A percentile compares a stretch with the other conserved stretches of the same genome.
Conservation (phyloP, 306 rosid genomes). For the Castanospermum australe region DNA sequence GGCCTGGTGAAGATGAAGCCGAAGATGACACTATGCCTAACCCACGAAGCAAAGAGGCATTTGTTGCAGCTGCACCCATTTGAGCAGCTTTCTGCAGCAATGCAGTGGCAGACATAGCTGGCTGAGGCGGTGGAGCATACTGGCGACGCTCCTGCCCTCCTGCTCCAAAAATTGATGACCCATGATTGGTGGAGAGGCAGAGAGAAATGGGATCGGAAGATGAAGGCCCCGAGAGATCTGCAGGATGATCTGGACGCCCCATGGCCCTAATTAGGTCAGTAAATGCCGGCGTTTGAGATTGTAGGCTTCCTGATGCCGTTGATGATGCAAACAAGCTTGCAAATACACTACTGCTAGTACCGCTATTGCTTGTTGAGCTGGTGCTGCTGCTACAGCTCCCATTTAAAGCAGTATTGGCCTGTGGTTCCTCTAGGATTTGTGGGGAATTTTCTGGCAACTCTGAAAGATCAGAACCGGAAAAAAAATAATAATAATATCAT, state of each 20-base stretch:
- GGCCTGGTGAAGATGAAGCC: slow-evolving; percentile 45
- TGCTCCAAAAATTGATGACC: slow-evolving; percentile 56
- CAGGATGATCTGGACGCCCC: slow-evolving; percentile 43
- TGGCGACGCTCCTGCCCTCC: slow-evolving; percentile 62
- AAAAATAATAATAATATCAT: not conserved
- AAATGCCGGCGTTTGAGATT: slow-evolving; percentile 54
- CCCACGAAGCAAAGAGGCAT: slow-evolving; percentile 67
- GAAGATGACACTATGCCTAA: slow-evolving; percentile 62
- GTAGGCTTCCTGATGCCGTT: slow-evolving; percentile 51
- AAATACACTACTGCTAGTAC: slow-evolving; percentile 55
- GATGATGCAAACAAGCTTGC: slow-evolving; percentile 76
- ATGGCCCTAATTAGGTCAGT: slow-evolving; percentile 54
- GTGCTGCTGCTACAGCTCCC: slow-evolving; percentile 56
- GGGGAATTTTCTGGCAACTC: slow-evolving; percentile 44
- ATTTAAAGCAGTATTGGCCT: slow-evolving; percentile 24
- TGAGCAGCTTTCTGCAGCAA: slow-evolving; percentile 84
- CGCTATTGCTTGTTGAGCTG: slow-evolving; percentile 61
- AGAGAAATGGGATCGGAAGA: slow-evolving; percentile 62
- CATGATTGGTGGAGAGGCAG: slow-evolving; percentile 62
- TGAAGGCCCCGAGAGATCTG: slow-evolving; percentile 46
- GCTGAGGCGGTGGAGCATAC: slow-evolving; percentile 59
- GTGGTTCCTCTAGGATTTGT: slow-evolving; percentile 44
- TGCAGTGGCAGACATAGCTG: slow-evolving; percentile 82
- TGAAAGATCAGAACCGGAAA: slow-evolving; percentile 1
- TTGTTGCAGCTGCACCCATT: slow-evolving; percentile 70